These are phyloP conservation scores for Spinacia oleracea DNA, from an alignment of 179 eudicot genomes.

Conservation along the genomic window DNA sequence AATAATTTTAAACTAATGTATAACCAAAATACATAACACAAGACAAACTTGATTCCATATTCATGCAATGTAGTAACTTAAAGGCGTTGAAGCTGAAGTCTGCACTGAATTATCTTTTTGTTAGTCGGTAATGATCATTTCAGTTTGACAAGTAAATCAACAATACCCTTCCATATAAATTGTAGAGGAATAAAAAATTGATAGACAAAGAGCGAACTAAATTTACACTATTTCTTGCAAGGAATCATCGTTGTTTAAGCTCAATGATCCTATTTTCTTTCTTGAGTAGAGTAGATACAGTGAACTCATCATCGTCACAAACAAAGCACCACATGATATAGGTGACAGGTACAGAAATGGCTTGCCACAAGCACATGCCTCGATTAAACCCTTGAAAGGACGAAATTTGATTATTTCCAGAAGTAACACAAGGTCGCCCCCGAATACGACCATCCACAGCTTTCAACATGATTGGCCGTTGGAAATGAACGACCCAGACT, in stretches of 20 bases:
- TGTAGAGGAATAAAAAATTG: background rate
- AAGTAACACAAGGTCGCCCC: too few relatives aligned
- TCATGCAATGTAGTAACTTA: background rate
- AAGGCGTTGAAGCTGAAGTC: background rate
- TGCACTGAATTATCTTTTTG: background rate
- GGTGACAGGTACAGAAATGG: conserved; percentile 59
- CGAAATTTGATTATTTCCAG: too few relatives aligned
- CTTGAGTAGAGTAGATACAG: conserved; percentile 47
- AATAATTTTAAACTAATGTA: background rate
- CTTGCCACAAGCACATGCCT: conserved; percentile 78
- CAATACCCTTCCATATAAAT: background rate
- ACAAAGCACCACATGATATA: conserved; percentile 76
- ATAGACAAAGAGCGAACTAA: conserved; percentile 12
- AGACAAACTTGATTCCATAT: background rate
- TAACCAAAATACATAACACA: background rate
- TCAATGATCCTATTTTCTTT: conserved; percentile 33
- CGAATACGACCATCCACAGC: too few relatives aligned
- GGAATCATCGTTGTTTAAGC: background rate
- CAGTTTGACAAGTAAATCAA: too few relatives aligned
- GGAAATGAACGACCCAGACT: too few relatives aligned
- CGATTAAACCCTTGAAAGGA: too few relatives aligned
- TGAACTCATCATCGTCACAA: conserved; percentile 63
- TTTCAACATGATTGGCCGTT: too few relatives aligned
- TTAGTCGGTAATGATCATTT: background rate
- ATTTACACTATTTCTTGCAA: background rate